Evolutionary conservation across 306 rosid genomes (phyloP).

Genomic region (Vigna radiata): DNA sequence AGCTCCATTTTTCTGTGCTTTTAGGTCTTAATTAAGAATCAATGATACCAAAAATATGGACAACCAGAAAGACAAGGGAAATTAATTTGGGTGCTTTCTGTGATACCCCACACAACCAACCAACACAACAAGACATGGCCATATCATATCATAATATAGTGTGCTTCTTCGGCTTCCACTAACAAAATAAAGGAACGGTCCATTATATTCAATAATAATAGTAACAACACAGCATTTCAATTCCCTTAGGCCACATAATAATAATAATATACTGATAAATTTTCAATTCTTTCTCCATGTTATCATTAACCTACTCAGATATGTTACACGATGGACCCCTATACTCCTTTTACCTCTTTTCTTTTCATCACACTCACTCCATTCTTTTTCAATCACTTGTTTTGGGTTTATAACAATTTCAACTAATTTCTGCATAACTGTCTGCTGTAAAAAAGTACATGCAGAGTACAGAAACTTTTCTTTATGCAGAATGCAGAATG

Average conservation of each 20-base stretch:
- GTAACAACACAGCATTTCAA: background rate
- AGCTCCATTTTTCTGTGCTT: background rate
- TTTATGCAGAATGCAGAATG: too few species aligned
- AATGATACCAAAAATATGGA: conserved; percentile 32
- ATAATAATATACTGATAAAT: background rate
- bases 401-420: too few species aligned
- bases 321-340: conserved; percentile 34
- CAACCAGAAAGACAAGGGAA: conserved; percentile 41
- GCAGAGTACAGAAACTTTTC: too few species aligned
- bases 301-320: conserved; percentile 20
- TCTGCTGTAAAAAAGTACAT: too few species aligned
- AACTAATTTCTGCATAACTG: too few species aligned
- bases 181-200: conserved; percentile 42
- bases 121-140: conserved; percentile 47
- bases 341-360: background rate
- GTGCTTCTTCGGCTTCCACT: conserved; percentile 54
- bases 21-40: background rate
- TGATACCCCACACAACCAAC: conserved; percentile 47
- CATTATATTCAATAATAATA: conserved; percentile 43
- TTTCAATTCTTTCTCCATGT: conserved; percentile 2
- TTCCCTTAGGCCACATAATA: background rate
- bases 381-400: too few species aligned
- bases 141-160: conserved; percentile 8
- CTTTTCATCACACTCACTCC: too few species aligned
- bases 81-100: conserved; percentile 37